phyloP scores from a whole-genome alignment of 2,329 filamentous ascomycete genomes.

The Aspergillus clavatus region DNA sequence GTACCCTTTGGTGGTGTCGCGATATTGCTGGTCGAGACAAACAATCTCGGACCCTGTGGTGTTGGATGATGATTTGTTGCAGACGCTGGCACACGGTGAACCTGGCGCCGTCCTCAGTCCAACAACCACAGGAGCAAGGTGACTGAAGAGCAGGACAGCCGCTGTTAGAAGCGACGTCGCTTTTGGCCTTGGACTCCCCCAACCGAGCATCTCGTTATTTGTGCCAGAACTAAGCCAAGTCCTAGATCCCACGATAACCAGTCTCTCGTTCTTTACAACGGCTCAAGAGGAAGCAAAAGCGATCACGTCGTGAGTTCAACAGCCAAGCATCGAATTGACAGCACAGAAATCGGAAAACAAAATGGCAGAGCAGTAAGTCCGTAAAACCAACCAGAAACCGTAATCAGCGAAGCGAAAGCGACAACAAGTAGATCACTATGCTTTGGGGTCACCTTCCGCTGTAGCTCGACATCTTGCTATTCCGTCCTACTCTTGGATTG shows the following conservation, averaged over 20 bases:
- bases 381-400: neutral
- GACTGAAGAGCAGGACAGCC: constrained; percentile 17
- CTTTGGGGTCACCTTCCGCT: neutral
- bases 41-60: constrained; percentile 40
- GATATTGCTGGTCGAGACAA: constrained; percentile 38
- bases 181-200: constrained; percentile 8
- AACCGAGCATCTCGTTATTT: constrained; percentile 19
- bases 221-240: neutral
- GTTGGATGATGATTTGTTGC: constrained; percentile 27
- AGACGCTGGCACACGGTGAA: constrained; percentile 37
- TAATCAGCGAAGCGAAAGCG: neutral
- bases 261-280: constrained; percentile 2
- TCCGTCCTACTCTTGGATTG: constrained; percentile 6
- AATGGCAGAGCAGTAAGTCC: neutral
- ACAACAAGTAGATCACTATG: neutral
- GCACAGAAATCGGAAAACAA: neutral
- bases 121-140: constrained; percentile 18
- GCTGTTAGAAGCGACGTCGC: constrained; percentile 17
- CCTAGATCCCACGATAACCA: too few species aligned
- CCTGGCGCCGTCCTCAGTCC: constrained; percentile 30
- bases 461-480: neutral
- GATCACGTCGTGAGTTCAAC: neutral
- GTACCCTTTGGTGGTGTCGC: constrained; percentile 28
- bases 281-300: constrained; percentile 2
- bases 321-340: constrained; percentile 10